Conservation (phyloP, 768 basidiomycete genomes). For the Boletus huronensis region DNA sequence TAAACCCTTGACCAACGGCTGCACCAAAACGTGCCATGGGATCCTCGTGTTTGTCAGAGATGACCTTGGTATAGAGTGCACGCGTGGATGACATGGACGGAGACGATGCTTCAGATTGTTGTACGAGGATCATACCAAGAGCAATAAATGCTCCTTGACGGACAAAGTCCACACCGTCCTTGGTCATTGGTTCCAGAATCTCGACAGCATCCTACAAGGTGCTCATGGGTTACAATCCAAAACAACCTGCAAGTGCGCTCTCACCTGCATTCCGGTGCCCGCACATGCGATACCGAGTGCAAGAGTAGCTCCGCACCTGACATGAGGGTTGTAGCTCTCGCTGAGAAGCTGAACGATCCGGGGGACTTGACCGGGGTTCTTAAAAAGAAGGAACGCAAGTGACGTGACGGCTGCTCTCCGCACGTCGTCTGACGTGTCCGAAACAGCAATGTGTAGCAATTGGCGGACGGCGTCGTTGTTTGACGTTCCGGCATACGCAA, state of each 20-base stretch:
- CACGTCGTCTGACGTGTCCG: conserved; percentile 97
- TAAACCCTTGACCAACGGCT: conserved; percentile 91
- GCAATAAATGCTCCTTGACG: conserved; percentile 96
- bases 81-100: conserved; percentile 79
- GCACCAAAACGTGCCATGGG: conserved; percentile 99
- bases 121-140: conserved; percentile 93
- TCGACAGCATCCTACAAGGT: conserved; percentile 82
- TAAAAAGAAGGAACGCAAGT: conserved; percentile 94
- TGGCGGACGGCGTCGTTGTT: conserved; percentile 91
- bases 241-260: conserved; percentile 12
- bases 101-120: conserved; percentile 89
- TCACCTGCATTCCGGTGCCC: conserved; percentile 89
- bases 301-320: conserved; percentile 93
- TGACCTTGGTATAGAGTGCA: conserved; percentile 83
- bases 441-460: conserved; percentile 93
- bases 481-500: conserved; percentile 95
- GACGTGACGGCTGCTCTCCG: conserved; percentile 94
- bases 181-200: conserved; percentile 96
- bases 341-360: conserved; percentile 94
- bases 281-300: conserved; percentile 97
- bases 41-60: conserved; percentile 96
- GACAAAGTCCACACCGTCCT: conserved; percentile 97
- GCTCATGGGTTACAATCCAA: neutral
- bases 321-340: conserved; percentile 99
- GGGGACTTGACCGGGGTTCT: conserved; percentile 94